Evolutionary conservation across 2,329 filamentous ascomycete genomes (phyloP).

Genomic region (Neonectria faginata): DNA sequence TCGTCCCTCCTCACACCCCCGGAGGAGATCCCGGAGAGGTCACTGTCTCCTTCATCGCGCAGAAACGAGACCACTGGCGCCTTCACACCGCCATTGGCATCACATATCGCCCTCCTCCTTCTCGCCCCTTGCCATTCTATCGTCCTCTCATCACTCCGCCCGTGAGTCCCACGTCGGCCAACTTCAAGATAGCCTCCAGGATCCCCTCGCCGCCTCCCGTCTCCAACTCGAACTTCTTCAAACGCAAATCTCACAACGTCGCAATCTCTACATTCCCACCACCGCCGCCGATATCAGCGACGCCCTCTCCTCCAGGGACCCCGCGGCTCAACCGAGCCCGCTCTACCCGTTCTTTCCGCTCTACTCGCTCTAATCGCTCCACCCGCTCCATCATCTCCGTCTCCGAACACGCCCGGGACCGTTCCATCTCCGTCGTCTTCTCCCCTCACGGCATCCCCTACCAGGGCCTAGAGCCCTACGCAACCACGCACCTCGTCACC

Average conservation of each 20-base stretch:
- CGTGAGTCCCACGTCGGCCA: conserved; percentile 23
- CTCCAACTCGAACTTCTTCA: conserved; percentile 18
- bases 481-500: conserved; percentile 65
- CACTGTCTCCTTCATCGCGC: conserved; percentile 75
- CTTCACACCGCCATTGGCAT: conserved; percentile 77
- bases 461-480: conserved; percentile 65
- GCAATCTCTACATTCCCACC: conserved; percentile 11
- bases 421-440: conserved; percentile 71
- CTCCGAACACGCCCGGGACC: conserved; percentile 50
- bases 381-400: conserved; percentile 52
- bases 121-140: conserved; percentile 34
- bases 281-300: conserved; percentile 34
- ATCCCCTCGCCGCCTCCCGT: conserved; percentile 25
- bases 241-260: conserved; percentile 6
- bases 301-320: conserved; percentile 53
- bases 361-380: conserved; percentile 49
- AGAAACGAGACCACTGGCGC: conserved; percentile 69
- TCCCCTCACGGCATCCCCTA: conserved; percentile 73
- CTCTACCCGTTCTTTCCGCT: conserved; percentile 46
- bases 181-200: conserved; percentile 17
- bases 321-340: conserved; percentile 35
- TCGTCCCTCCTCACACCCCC: conserved; percentile 64
- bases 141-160: conserved; percentile 35
- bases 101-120: conserved; percentile 72
- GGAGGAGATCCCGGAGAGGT: conserved; percentile 72